Evolutionary conservation across 1,284 basidiomycete genomes (phyloP), one percentile per base, ranked within the genome.

Genomic region (Trametes pubescens): DNA sequence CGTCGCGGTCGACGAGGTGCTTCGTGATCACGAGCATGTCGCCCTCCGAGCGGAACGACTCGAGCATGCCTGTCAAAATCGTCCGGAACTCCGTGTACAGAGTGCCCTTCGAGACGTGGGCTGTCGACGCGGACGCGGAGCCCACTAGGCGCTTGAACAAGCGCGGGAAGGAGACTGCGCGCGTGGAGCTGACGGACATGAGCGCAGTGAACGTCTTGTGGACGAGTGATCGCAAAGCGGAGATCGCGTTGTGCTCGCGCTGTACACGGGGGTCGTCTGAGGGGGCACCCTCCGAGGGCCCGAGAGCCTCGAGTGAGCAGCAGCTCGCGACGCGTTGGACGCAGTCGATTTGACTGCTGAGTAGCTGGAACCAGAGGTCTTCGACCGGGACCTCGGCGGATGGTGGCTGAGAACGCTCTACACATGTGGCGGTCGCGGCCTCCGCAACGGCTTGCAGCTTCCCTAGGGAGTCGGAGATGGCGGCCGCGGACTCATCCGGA

Each of bases 51-150:
- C 91, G 88, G 79, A 98, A 99, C 1, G 95, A 93, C 71, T 96
- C 94, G 67, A 99, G 81, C 95, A 99, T 99, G 34, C 94, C 92
- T 0, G 90, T 91, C 24, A 99, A 81, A 62, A 99, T 95, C 4
- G 88, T 86, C 49, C 95, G 86, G 77, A 99, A 97, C 76, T 99
- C 96, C 37, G 91, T 89, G 75, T 99, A 99, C 6, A 91, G 88
- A n/a, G 86, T 86, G 51, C 84, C 85, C 48, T 81, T 81, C 9
- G 82, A 79, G 18, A 83, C 77, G 34, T 78, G 74, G 40, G 77
- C 76, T 44, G 77, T 76, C 10, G 81, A 75, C 18, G 84, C 81
- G 1, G 89, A 86, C n/a, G 85, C 82, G 2, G 89, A 86, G 68
- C 93, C 89, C 40, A 96, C 92, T 6, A 99, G 85, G 5, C 95